Percentiles rank a stretch among this genome's conserved stretches.
Conservation (phyloP, 768 basidiomycete genomes). For the Boletus rubescentipes region DNA sequence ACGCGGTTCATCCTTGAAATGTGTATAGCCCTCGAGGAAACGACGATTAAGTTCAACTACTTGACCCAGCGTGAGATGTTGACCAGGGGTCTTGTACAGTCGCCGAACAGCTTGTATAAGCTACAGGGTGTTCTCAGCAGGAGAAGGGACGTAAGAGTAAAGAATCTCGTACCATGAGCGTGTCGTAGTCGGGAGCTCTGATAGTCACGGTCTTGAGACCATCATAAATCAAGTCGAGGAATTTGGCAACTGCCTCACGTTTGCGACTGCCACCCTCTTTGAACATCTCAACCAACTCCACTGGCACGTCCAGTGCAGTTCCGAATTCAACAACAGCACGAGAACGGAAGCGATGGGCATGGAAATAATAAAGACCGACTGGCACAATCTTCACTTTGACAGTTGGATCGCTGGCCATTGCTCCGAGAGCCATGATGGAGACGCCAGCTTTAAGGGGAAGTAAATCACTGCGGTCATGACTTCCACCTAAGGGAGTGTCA, state of each 20-base stretch:
- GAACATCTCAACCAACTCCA: conserved; percentile 85
- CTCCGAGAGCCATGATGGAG: conserved; percentile 96
- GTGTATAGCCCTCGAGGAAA: conserved; percentile 87
- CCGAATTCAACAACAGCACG: conserved; percentile 98
- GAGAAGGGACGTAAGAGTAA: neutral
- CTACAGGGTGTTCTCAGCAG: conserved; percentile 39
- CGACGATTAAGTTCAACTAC: conserved; percentile 94
- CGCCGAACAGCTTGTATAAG: conserved; percentile 94
- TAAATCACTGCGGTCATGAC: conserved; percentile 95
- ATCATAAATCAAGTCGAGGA: conserved; percentile 90
- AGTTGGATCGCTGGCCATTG: conserved; percentile 88
- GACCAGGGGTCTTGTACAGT: conserved; percentile 91
- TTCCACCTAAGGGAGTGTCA: conserved; percentile 68
- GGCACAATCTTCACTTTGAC: conserved; percentile 91
- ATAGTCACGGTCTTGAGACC: conserved; percentile 94
- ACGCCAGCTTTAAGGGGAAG: conserved; percentile 97
- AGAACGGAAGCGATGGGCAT: conserved; percentile 86
- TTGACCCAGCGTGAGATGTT: conserved; percentile 91
- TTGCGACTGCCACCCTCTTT: conserved; percentile 86
- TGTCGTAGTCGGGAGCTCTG: conserved; percentile 95
- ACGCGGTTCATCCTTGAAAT: conserved; percentile 90
- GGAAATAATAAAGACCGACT: conserved; percentile 74
- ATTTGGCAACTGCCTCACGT: conserved; percentile 83
- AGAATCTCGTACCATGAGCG: conserved; percentile 82
- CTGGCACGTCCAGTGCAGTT: conserved; percentile 86